Base-by-base conservation (phyloP, 129 eudicot species). In the Ambrosia trifida region DNA sequence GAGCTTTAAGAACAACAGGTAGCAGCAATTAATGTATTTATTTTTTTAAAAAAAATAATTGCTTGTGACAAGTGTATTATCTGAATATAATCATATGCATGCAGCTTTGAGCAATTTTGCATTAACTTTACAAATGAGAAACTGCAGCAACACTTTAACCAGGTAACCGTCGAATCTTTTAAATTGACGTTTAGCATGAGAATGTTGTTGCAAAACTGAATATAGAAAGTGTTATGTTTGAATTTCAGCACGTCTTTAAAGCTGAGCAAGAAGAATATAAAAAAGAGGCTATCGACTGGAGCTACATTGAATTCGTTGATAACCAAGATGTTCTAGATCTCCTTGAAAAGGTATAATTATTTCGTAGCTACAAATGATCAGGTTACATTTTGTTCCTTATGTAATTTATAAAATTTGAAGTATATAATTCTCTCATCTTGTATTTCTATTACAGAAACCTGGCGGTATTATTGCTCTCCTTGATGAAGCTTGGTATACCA, bases 281-380 rank as follows among this genome's bases (percentile, higher is more conserved):
- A 45, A 90, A 88, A 76, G 99, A 95, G 86, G 83, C 83, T 76
- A 95, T 95, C 74, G 72, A 95, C 57, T 95, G 99, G 99, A 95
- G 99, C 88, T 95, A 95, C 84, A 95, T 95, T 75, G 97, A 95
- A 78, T 95, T 95, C 73, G 97, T 95, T 63, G 99, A 95, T 79
- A 95, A 95, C 78, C 97, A 95, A 84, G 99, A 95, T 90, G 99
- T 95, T 72, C 76, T 95, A 72, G 99, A 95, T 95, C 99, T 95
- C 70, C 84, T 95, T 67, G 99, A 95, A 75, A 95, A 86, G 96
- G 99, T 88, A 73, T 62, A 75, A 44, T 59, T 66, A 30, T 16
- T 73, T 63, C 53, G 47, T 41, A 12, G 19, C 53, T 57, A 41
- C 16, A 70, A 18, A 69, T 18, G 14, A 69, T 52, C 49, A 36